phyloP scores from a whole-genome alignment of 345 rosid species.

The Salix brachista region DNA sequence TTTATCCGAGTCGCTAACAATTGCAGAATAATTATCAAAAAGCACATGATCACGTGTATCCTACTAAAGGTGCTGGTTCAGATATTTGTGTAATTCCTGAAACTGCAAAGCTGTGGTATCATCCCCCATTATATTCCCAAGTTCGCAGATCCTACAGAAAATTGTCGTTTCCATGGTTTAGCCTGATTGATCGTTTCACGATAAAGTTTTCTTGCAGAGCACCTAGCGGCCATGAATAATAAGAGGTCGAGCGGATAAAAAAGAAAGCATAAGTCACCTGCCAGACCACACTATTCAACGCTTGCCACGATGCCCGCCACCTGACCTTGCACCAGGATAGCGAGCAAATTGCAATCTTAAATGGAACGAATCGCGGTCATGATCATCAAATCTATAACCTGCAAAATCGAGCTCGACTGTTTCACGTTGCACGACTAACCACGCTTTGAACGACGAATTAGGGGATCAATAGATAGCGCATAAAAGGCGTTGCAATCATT shows the following conservation, averaged over 20 bases:
- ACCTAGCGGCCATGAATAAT: conserved; percentile 27
- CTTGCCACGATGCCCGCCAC: conserved; percentile 64
- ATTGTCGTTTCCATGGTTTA: conserved; percentile 33
- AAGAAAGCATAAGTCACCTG: conserved; percentile 41
- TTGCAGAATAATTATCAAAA: conserved; percentile 10
- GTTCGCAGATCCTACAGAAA: conserved; percentile 47
- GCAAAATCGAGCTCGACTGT: conserved; percentile 58
- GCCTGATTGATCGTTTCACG: conserved; percentile 26
- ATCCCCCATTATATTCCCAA: conserved; percentile 34
- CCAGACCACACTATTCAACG: conserved; percentile 39
- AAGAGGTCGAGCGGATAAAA: conserved; percentile 28
- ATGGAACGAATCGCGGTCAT: conserved; percentile 56
- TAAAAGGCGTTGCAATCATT: conserved; percentile 19
- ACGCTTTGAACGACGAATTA: conserved; percentile 21
- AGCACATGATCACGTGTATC: conserved; percentile 22
- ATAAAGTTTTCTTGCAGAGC: conserved; percentile 26
- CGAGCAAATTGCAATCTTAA: conserved; percentile 76
- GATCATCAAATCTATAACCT: conserved; percentile 67
- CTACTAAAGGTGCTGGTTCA: conserved; percentile 19
- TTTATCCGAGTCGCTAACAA: conserved; percentile 7
- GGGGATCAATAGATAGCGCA: conserved; percentile 21
- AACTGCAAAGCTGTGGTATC: conserved; percentile 28
- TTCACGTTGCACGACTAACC: conserved; percentile 37
- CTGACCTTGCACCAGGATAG: conserved; percentile 72
- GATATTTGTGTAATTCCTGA: conserved; percentile 28